Evolutionary conservation across 352 stramenopile species (phyloP), one percentile per base, ranked within the genome.

Genomic region (Globisporangium ultimum): DNA sequence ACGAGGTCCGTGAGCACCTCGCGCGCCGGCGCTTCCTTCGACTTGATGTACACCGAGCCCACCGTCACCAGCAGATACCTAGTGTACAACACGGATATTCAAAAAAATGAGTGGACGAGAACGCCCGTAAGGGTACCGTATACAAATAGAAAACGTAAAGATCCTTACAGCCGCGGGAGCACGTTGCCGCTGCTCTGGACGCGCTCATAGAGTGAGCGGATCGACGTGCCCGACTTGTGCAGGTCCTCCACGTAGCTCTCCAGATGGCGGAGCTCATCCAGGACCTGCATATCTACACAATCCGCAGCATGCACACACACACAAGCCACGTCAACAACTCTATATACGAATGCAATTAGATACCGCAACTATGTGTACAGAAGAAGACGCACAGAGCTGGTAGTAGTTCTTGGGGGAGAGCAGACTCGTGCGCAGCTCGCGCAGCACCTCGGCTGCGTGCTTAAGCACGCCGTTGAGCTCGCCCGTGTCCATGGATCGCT

Each of bases 331-430:
- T 13, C 1, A 32, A 15, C 1, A 32, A 8, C 28, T 36, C 5
- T 32, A 32, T 32, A 32, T 32, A 32, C 2, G 2, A 36, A 36
- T 10, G 8, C 28, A 36, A 36, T 5, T 9, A 42, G 32, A 46
- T 14, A 9, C 36, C 38, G 24, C 40, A 28, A 28, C 34, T 7
- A 50, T 41, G 20, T 41, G 15, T 24, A 13, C 20, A 32, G 9
- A 38, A 20, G 53, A 14, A 14, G 34, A 62, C 82, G 95, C 97
- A 93, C 98, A 99, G 38, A 99, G 83, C 71, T 99, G 95, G 75
- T 99, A 99, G 79, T 99, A 99, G 68, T 98, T 98, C 68, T 98
- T 98, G 20, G 98, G 98, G 22, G 90, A 98, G n/a, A 99, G 74
- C 38, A 90, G 67, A 51, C 76, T 88, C 53, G 84, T 95, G 57